These are phyloP conservation scores for Xylaria grammica DNA, from an alignment of 495 filamentous ascomycete species.

Conservation along the genomic window DNA sequence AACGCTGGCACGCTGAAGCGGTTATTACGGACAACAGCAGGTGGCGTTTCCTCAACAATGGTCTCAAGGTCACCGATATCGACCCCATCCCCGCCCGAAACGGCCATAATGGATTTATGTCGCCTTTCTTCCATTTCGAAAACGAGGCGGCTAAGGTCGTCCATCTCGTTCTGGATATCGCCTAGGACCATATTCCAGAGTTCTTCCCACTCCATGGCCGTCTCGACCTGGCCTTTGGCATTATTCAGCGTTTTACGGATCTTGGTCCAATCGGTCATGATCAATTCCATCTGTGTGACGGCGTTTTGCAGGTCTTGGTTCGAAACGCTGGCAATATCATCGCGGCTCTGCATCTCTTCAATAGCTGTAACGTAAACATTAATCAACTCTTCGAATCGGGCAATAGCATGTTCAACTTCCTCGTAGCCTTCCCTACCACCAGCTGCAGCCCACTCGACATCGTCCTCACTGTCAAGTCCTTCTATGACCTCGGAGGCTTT, in stretches of 20 bases:
- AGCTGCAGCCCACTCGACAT: slow-evolving; percentile 96
- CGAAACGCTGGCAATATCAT: slow-evolving; percentile 73
- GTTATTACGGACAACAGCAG: slow-evolving; percentile 59
- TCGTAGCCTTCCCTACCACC: slow-evolving; percentile 87
- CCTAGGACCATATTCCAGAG: slow-evolving; percentile 92
- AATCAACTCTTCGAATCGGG: slow-evolving; percentile 82
- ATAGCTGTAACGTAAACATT: slow-evolving; percentile 89
- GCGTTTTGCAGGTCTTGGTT: slow-evolving; percentile 69
- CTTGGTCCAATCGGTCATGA: slow-evolving; percentile 81
- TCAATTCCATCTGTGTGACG: slow-evolving; percentile 84
- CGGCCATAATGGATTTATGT: slow-evolving; percentile 71
- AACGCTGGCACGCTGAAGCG: slow-evolving; percentile 71
- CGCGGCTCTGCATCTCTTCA: slow-evolving; percentile 81
- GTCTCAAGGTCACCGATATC: slow-evolving; percentile 92
- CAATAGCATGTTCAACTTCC: slow-evolving; percentile 86
- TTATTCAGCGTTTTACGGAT: slow-evolving; percentile 74
- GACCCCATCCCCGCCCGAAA: slow-evolving; percentile 62
- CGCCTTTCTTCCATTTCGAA: slow-evolving; percentile 97
- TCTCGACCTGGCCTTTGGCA: slow-evolving; percentile 88
- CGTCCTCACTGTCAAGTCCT: slow-evolving; percentile 89
- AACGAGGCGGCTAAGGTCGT: slow-evolving; percentile 77
- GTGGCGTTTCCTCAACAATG: slow-evolving; percentile 87
- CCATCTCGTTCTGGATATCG: slow-evolving; percentile 90
- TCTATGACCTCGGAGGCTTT: slow-evolving; percentile 86
- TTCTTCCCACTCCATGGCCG: slow-evolving; percentile 99